Base-by-base conservation (phyloP, 306 rosid species). In the Abrus precatorius region DNA sequence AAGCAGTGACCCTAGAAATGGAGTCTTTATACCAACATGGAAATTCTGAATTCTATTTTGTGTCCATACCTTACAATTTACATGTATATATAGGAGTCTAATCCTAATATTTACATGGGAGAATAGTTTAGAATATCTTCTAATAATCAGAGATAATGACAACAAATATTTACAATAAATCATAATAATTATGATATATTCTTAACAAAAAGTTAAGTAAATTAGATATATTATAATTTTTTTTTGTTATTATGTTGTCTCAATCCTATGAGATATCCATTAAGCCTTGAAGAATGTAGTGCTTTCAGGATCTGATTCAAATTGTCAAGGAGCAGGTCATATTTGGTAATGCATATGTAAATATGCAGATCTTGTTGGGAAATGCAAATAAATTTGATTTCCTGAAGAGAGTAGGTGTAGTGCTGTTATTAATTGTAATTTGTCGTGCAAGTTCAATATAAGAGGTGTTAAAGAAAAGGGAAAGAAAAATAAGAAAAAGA, bases 221-320 rank as follows among this genome's bases (percentile, higher is more conserved):
- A n/a, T 71, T 71, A 38, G 33, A 7, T 55, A 9, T 7, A 55
- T 14, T 50, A 7, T 13, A 71, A 71, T 4, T n/a, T n/a, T 4
- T n/a, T n/a, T 50, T 1, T 33, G 45, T 32, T 34, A 34, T 50
- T 13, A 8, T 52, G 45, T 41, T n/a, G 38, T 55, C 34, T 60
- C 55, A 55, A 41, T 43, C 69, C 59, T 44, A 11, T 79, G 69
- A 28, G 61, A 69, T 47, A 45, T 56, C 45, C 41, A 45, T 57
- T 61, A 56, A 11, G 27, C 70, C 29, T 57, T 33, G n/a, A 3
- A 55, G 12, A 69, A 69, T 79, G 59, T 28, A 32, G 59, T 68
- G 38, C 49, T 78, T 68, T 33, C 61, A 56, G 29, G 76, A 36
- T 45, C 66, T 59, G 11, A 1, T 27, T 43, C 9, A 40, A 53